Base-by-base conservation (phyloP, 1,284 basidiomycete species). In the Ustilago sp. region DNA sequence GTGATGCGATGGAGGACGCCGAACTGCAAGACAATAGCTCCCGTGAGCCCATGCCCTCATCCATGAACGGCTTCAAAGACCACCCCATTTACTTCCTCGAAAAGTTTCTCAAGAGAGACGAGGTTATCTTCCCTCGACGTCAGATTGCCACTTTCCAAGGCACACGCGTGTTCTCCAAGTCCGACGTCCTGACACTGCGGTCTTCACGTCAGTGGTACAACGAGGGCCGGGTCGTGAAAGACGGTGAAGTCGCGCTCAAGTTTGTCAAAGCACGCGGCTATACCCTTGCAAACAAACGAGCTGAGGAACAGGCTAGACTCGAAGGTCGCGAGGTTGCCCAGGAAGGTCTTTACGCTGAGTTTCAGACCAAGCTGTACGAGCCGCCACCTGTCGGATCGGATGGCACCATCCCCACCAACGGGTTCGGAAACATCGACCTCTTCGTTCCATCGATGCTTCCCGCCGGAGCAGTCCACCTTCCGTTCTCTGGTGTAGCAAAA, bases 401-500 rank as follows among this genome's bases (percentile, higher is more conserved):
- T 93, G 96, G 97, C 23, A 91, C 90, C 84, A 90, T 99, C 43
- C 95, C 95, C 5, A 95, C 93, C 87, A 99, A 99, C 81, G 91
- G 92, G 71, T 99, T 97, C 85, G 97, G 97, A 23, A 98, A 98
- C 85, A 93, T 99, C 74, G 96, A 99, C 87, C 88, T 99, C 34
- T 99, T 97, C 86, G 93, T 93, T 6, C 93, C 94, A 31, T 92
- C 93, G 1, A 99, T 99, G 96, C 89, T 99, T 31, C 97, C 97
- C 0, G 88, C 87, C 59, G 96, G 96, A 15, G 94, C 91, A 4
- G 92, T 89, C 1, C 94, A 98, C 87, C 88, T 99, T 39, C 93
- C 94, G 19, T 93, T 78, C 64, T 69, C 61, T 4, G 78, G 80
- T n/a, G 73, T 79, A 0, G 80, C 92, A 7, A 98, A 97, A 87